Conservation (phyloP, 371 early-diverging fungal species). For the Mucor irregularis region DNA sequence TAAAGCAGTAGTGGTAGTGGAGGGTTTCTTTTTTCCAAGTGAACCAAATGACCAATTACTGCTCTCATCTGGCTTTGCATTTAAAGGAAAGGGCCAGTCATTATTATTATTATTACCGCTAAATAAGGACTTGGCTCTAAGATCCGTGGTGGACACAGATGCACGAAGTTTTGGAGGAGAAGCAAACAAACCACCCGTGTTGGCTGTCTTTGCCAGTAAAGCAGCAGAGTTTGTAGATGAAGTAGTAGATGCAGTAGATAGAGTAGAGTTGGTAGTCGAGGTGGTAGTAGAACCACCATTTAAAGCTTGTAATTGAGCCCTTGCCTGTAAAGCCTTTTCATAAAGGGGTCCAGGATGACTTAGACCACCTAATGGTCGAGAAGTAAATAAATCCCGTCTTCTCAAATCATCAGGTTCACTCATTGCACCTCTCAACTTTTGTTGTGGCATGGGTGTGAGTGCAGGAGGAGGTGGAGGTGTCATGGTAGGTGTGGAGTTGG, state of each 20-base stretch:
- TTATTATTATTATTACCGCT: neutral
- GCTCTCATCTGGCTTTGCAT: neutral
- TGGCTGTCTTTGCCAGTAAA: neutral
- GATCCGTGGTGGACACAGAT: slow-evolving; percentile 23
- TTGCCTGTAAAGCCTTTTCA: slow-evolving; percentile 44
- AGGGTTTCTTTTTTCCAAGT: slow-evolving; percentile 13
- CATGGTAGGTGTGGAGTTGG: too few species aligned
- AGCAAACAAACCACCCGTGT: slow-evolving; percentile 14
- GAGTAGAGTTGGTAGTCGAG: slow-evolving; percentile 7
- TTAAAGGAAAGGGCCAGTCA: slow-evolving; percentile 42
- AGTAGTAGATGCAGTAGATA: slow-evolving; percentile 5
- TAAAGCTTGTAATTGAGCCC: slow-evolving; percentile 41
- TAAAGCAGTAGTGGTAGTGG: neutral
- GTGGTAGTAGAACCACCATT: slow-evolving; percentile 9
- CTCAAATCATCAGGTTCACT: slow-evolving; percentile 49
- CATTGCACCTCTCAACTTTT: too few species aligned
- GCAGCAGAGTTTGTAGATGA: slow-evolving; percentile 10
- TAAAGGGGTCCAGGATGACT: slow-evolving; percentile 36
- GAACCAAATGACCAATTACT: slow-evolving; percentile 36
- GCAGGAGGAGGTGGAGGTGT: too few species aligned
- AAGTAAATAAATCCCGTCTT: slow-evolving; percentile 34
- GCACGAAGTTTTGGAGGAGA: slow-evolving; percentile 9
- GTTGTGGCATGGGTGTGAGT: too few species aligned
- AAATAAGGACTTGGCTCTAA: slow-evolving; percentile 13
- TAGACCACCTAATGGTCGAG: slow-evolving; percentile 28